Percentiles rank a stretch among this genome's conserved stretches.
phyloP scores from a whole-genome alignment of 345 rosid species.

The Rhizophora mangle region DNA sequence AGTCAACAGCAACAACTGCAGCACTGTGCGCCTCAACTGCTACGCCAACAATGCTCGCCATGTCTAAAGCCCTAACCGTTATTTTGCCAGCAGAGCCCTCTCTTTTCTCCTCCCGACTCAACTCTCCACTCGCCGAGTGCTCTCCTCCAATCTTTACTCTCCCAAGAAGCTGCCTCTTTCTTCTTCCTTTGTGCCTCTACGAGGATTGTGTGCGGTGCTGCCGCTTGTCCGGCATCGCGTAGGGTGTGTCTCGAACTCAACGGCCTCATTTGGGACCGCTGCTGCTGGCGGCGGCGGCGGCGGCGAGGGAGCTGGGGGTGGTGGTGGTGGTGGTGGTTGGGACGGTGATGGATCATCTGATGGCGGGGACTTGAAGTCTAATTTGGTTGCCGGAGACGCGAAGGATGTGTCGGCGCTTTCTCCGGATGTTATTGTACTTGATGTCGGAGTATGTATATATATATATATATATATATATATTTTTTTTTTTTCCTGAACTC shows the following conservation, averaged over 20 bases:
- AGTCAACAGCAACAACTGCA: conserved; percentile 26
- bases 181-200: conserved; percentile 6
- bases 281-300: conserved; percentile 48
- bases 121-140: conserved; percentile 24
- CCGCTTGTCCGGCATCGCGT: conserved; percentile 41
- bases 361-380: conserved; percentile 56
- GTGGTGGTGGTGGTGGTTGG: conserved; percentile 42
- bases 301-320: conserved; percentile 30
- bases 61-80: conserved; percentile 53
- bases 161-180: neutral
- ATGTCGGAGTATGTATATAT: conserved; percentile 69
- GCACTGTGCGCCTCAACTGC: conserved; percentile 23
- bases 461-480: neutral
- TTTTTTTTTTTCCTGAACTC: neutral
- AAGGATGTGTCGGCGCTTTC: conserved; percentile 47
- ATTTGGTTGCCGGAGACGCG: conserved; percentile 41
- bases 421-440: conserved; percentile 74
- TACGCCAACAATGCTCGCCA: conserved; percentile 39
- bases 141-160: conserved; percentile 19
- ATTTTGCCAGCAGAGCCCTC: conserved; percentile 19
- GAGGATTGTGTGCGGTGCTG: conserved; percentile 9
- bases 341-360: conserved; percentile 46
- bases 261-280: conserved; percentile 45
- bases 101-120: conserved; percentile 23
- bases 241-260: conserved; percentile 47